A percentile compares a stretch with the other conserved stretches of the same genome.
These are phyloP conservation scores for Amylocarpus encephaloides DNA, from an alignment of 2,329 filamentous ascomycete species.

Conservation along the genomic window DNA sequence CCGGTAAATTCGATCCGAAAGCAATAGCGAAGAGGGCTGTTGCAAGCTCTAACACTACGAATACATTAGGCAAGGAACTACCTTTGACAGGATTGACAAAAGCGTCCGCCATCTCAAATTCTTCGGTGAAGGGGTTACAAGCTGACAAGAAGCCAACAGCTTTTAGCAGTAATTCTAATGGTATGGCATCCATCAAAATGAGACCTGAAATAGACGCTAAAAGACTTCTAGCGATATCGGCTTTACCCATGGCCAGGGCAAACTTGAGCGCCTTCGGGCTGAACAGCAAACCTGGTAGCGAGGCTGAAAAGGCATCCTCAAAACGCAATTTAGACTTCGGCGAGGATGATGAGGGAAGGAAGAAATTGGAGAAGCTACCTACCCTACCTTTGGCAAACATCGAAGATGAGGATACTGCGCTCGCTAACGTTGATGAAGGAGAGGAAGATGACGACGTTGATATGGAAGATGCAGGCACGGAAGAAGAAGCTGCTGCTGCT, in stretches of 20 bases:
- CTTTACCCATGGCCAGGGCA: conserved; percentile 59
- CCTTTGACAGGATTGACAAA: conserved; percentile 42
- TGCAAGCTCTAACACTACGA: conserved; percentile 47
- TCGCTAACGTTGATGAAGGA: conserved; percentile 52
- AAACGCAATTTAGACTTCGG: conserved; percentile 78
- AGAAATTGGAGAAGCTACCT: conserved; percentile 87
- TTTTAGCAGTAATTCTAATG: conserved; percentile 35
- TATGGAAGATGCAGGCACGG: conserved; percentile 70
- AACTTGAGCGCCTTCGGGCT: conserved; percentile 84
- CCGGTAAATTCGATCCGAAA: conserved; percentile 82
- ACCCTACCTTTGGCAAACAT: conserved; percentile 61
- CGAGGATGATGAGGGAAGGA: conserved; percentile 79
- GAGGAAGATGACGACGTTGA: conserved; percentile 64
- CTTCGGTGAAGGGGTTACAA: conserved; percentile 34
- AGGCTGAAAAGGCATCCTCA: conserved; percentile 57
- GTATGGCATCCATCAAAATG: conserved; percentile 25
- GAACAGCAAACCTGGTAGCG: conserved; percentile 56
- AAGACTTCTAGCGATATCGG: conserved; percentile 35
- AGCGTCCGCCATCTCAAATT: conserved; percentile 37
- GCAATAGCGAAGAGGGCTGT: conserved; percentile 75
- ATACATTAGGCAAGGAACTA: conserved; percentile 50
- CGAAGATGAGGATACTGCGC: conserved; percentile 47
- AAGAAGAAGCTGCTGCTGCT: conserved; percentile 82
- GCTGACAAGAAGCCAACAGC: conserved; percentile 38
- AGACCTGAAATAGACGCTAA: background rate